These are phyloP conservation scores for Ceratocystiopsis sp. DNA, from an alignment of 2,329 filamentous ascomycete genomes.

Conservation along the genomic window DNA sequence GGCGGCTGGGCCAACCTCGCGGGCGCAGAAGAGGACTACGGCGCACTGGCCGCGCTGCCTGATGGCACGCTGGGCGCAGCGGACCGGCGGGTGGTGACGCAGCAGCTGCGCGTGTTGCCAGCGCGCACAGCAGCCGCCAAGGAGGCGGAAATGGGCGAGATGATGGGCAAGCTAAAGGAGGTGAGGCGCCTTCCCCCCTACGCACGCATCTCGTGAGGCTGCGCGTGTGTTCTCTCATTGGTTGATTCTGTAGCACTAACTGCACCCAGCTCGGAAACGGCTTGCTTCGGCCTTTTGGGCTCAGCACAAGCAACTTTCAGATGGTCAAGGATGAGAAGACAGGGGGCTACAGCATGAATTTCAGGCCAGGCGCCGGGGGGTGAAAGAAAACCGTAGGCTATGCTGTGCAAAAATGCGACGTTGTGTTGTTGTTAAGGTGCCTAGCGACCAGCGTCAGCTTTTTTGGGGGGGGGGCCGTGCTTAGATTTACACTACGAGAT, in stretches of 20 bases:
- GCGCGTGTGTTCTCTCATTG: not conserved
- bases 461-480: too few relatives aligned
- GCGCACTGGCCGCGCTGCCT: conserved; percentile 30
- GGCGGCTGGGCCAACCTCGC: conserved; percentile 68
- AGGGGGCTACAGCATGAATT: conserved; percentile 90
- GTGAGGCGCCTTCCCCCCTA: too few relatives aligned
- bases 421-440: too few relatives aligned
- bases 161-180: conserved; percentile 92
- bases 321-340: conserved; percentile 81
- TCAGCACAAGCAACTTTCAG: conserved; percentile 89
- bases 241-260: too few relatives aligned
- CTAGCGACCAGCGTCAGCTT: too few relatives aligned
- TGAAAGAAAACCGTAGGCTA: too few relatives aligned
- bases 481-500: too few relatives aligned
- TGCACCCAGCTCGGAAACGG: conserved; percentile 64
- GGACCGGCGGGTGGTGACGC: conserved; percentile 51
- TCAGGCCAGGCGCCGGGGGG: conserved; percentile 19
- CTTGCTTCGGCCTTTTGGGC: conserved; percentile 77
- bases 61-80: conserved; percentile 36
- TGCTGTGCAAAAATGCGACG: too few relatives aligned
- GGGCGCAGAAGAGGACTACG: conserved; percentile 68
- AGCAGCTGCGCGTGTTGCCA: conserved; percentile 50
- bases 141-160: conserved; percentile 79
- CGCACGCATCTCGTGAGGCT: too few relatives aligned
- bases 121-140: conserved; percentile 57